Evolutionary conservation across 148 eudicot species (phyloP).

Genomic region (Rhododendron henanense): DNA sequence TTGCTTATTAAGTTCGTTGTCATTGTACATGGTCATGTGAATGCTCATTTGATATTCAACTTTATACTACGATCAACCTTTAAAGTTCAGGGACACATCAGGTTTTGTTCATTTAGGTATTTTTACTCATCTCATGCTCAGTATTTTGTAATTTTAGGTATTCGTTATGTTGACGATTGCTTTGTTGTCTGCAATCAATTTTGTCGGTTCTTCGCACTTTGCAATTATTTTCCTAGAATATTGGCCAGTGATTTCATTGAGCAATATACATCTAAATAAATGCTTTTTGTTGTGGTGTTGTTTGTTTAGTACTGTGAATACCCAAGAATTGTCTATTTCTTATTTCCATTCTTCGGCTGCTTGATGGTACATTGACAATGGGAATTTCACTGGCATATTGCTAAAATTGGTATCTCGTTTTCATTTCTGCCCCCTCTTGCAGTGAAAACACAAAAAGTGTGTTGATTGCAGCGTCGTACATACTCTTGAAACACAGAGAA

Average conservation of each 20-base stretch:
- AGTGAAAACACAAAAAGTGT: slow-evolving; percentile 86
- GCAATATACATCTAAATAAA: not conserved
- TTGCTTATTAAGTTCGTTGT: too few species aligned
- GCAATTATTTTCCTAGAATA: not conserved
- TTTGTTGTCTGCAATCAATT: not conserved
- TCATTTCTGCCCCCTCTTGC: slow-evolving; percentile 20
- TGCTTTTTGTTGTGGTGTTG: not conserved
- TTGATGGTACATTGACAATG: not conserved
- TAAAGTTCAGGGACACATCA: not conserved
- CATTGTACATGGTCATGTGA: too few species aligned
- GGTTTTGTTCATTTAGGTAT: slow-evolving; percentile 6
- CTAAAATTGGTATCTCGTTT: not conserved
- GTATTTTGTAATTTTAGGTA: not conserved
- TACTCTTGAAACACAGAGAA: slow-evolving; percentile 76
- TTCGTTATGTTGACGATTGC: not conserved
- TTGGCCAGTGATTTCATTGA: not conserved
- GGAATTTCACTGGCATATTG: not conserved
- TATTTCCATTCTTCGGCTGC: not conserved
- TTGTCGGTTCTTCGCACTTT: not conserved
- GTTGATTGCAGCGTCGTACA: slow-evolving; percentile 81
- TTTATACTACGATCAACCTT: not conserved
- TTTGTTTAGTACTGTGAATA: not conserved
- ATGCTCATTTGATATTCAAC: not conserved
- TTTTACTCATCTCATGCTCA: not conserved
- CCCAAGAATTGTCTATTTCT: not conserved